Evolutionary conservation across 805 yeast genomes (phyloP).

Genomic region (Saturnispora besseyi): DNA sequence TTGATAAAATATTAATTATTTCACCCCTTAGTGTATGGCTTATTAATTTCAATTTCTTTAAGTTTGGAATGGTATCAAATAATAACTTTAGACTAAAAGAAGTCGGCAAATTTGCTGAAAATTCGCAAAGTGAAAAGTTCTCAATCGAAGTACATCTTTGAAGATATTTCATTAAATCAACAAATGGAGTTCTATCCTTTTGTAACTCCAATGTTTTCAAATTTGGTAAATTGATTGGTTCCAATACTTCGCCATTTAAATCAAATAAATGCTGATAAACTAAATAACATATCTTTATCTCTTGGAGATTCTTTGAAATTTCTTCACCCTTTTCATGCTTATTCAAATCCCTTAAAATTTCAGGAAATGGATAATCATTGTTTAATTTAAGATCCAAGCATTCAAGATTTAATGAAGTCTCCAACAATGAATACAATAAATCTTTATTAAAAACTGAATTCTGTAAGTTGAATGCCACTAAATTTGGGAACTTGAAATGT

Average conservation of each 20-base stretch:
- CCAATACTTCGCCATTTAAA: neutral
- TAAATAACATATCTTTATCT: neutral
- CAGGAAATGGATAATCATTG: neutral
- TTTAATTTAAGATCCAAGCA: neutral
- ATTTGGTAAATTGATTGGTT: neutral
- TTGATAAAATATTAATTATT: neutral
- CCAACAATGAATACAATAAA: neutral
- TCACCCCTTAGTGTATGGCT: constrained; percentile 3
- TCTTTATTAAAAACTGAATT: neutral
- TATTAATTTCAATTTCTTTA: constrained; percentile 1
- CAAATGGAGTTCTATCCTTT: neutral
- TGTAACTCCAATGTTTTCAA: constrained; percentile 3
- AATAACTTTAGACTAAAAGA: constrained; percentile 3
- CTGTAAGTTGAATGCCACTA: neutral
- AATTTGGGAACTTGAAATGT: constrained; percentile 2
- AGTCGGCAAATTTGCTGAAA: neutral
- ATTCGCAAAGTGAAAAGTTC: neutral
- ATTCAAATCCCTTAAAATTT: neutral
- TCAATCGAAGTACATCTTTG: neutral
- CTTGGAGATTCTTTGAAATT: neutral
- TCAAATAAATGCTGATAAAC: neutral
- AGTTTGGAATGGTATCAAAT: constrained; percentile 1
- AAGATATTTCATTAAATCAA: neutral
- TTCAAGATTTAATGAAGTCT: neutral
- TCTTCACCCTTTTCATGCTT: neutral